Evolutionary conservation across 176 grass and related monocot genomes (phyloP).

Genomic region (Phragmites australis): DNA sequence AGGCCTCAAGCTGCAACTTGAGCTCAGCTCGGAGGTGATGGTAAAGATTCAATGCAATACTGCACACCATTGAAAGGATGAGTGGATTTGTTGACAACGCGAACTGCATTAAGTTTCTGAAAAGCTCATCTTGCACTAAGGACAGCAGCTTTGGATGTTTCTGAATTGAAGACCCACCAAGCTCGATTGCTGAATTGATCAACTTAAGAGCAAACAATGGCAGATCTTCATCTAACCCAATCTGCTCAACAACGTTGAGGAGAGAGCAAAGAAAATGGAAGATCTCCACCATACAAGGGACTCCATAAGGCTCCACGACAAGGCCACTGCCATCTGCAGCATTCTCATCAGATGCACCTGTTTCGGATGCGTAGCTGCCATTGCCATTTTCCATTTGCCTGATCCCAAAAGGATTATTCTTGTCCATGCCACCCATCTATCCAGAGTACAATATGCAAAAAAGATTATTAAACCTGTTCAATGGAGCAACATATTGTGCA

Average conservation of each 20-base stretch:
- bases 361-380: constrained; percentile 45
- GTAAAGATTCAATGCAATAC: constrained; percentile 94
- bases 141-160: constrained; percentile 76
- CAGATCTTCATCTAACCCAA: constrained; percentile 79
- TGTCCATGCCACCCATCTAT: constrained; percentile 71
- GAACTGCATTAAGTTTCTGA: constrained; percentile 94
- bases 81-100: constrained; percentile 81
- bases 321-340: constrained; percentile 40
- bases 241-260: constrained; percentile 73
- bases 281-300: constrained; percentile 96
- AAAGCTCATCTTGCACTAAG: constrained; percentile 89
- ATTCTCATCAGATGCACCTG: constrained; percentile 51
- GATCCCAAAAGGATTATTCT: constrained; percentile 71
- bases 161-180: constrained; percentile 71
- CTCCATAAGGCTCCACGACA: constrained; percentile 75
- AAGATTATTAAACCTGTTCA: neutral
- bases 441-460: constrained; percentile 40
- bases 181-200: constrained; percentile 90
- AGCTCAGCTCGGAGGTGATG: constrained; percentile 83
- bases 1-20: constrained; percentile 96
- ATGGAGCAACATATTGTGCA: constrained; percentile 15
- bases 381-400: constrained; percentile 82
- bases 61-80: constrained; percentile 94
- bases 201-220: constrained; percentile 88
- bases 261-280: constrained; percentile 97